Base-by-base conservation (phyloP, 371 early-diverging fungal species). In the Mortierella sp. region DNA sequence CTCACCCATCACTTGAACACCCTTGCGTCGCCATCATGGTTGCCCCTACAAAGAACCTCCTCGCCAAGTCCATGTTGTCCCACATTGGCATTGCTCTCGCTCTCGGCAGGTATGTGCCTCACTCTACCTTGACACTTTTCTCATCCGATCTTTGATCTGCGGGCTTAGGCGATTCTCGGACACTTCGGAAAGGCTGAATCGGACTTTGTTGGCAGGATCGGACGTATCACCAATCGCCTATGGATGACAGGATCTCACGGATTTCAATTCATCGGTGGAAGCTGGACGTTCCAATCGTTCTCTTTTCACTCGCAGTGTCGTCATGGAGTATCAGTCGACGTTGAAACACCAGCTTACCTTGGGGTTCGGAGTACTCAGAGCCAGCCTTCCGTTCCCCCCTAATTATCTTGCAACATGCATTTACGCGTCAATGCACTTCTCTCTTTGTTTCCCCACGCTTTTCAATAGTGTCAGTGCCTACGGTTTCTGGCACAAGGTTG, bases 11-110 rank as follows among this genome's bases (percentile, higher is more conserved):
- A n/a, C 21, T 46, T 24, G 22, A 19, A 34, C 47, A 61, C 49
- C 54, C 27, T n/a, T 43, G 16, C 41, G 14, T 55, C 27, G 24
- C 47, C 59, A 57, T 34, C 45, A 66, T 71, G 72, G 46, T 66
- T 21, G 72, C 72, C 51, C 72, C 72, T 52, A 57, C 57, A 45
- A 45, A 65, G 62, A 71, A 66, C 66, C 56, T 57, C 54, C 72
- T 71, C 54, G 66, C 54, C 50, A 73, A 67, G 74, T 54, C 57
- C 28, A 73, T 73, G 74, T 37, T 73, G 57, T 46, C 49, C 51
- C 73, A 72, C 59, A 72, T 72, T 59, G 59, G 59, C 51, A 8
- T 63, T 37, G 34, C 41, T 39, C 63, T 73, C 57, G 34, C 56
- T 40, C 41, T 73, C 49, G 74, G 74, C 62, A 39, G 41, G 74